A percentile compares a stretch with the other conserved stretches of the same genome.
Evolutionary conservation across 306 rosid genomes (phyloP).

Genomic region (Ziziphus jujuba): DNA sequence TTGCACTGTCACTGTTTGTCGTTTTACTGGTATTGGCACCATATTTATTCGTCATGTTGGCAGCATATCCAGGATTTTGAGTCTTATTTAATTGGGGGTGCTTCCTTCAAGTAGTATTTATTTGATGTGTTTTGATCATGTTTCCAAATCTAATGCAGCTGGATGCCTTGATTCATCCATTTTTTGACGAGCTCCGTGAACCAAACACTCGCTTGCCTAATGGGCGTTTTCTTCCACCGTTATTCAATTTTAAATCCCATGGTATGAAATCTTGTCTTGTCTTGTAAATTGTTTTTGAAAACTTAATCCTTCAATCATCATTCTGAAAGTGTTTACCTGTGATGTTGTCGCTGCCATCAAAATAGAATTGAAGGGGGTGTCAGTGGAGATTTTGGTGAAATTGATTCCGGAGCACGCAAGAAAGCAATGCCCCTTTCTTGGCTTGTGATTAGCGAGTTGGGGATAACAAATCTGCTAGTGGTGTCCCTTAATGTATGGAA

Average conservation of each 20-base stretch:
- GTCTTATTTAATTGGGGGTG: too few relatives aligned
- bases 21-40: too few relatives aligned
- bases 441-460: slow-evolving; percentile 44
- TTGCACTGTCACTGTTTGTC: too few relatives aligned
- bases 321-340: slow-evolving; percentile 5
- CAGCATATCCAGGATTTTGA: too few relatives aligned
- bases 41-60: too few relatives aligned
- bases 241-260: slow-evolving; percentile 86
- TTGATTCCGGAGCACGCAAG: slow-evolving; percentile 92
- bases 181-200: slow-evolving; percentile 96
- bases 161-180: slow-evolving; percentile 89
- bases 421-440: slow-evolving; percentile 87
- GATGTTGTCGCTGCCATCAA: slow-evolving; percentile 8
- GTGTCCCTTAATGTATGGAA: slow-evolving; percentile 32
- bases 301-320: not conserved
- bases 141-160: slow-evolving; percentile 46
- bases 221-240: slow-evolving; percentile 93
- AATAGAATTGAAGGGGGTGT: slow-evolving; percentile 84
- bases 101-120: not conserved
- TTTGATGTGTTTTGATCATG: not conserved
- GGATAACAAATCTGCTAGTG: slow-evolving; percentile 7
- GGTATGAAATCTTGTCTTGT: slow-evolving; percentile 42
- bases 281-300: not conserved
- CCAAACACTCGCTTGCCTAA: slow-evolving; percentile 79
- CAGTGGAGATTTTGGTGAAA: slow-evolving; percentile 70